A percentile compares a stretch with the other conserved stretches of the same genome.
These are phyloP conservation scores for Xylaria sp. DNA, from an alignment of 2,329 filamentous ascomycete species.

Conservation along the genomic window DNA sequence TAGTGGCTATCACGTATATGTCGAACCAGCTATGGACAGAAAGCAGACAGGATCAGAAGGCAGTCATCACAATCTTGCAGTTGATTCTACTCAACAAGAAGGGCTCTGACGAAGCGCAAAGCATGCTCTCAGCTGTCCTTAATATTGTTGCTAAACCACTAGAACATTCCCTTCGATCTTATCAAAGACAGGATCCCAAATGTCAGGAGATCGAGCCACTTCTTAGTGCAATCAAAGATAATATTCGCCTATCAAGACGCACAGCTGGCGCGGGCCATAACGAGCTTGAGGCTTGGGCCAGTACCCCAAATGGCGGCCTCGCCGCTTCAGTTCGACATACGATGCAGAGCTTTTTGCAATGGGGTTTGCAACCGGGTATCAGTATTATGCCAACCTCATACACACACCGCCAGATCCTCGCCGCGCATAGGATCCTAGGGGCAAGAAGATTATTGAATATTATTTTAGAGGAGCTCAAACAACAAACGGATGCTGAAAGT, in stretches of 20 bases:
- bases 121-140: constrained; percentile 77
- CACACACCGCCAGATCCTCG: constrained; percentile 76
- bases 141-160: constrained; percentile 77
- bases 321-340: constrained; percentile 68
- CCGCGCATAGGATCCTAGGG: constrained; percentile 70
- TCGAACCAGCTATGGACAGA: constrained; percentile 76
- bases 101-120: constrained; percentile 75
- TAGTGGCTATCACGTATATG: constrained; percentile 78
- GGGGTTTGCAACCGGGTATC: constrained; percentile 69
- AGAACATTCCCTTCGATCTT: constrained; percentile 72
- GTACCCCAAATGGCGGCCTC: constrained; percentile 66
- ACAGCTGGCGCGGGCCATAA: constrained; percentile 71
- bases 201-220: constrained; percentile 77
- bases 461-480: constrained; percentile 75
- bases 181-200: constrained; percentile 73
- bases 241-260: constrained; percentile 67
- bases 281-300: constrained; percentile 76
- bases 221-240: constrained; percentile 71
- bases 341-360: constrained; percentile 72
- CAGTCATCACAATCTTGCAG: constrained; percentile 77
- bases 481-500: constrained; percentile 69
- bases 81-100: constrained; percentile 77
- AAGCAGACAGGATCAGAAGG: constrained; percentile 69
- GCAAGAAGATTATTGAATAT: constrained; percentile 68
- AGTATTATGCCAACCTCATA: constrained; percentile 72